These are phyloP conservation scores for Leptodontidium sp. DNA, from an alignment of 2,329 filamentous ascomycete species.

Conservation along the genomic window DNA sequence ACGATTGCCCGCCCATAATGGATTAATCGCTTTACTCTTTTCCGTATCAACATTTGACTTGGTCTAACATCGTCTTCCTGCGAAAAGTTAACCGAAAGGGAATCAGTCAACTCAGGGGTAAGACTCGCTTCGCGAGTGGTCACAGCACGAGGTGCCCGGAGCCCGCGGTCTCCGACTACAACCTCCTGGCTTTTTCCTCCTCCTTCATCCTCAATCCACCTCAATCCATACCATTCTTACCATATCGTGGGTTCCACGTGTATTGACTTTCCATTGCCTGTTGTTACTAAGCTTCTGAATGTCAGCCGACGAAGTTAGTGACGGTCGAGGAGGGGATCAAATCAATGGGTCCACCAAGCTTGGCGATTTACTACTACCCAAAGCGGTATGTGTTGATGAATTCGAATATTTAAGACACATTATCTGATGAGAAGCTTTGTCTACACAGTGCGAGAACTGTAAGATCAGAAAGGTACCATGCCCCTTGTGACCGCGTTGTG, in stretches of 20 bases:
- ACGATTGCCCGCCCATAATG: too few relatives aligned
- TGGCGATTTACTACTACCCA: constrained; percentile 23
- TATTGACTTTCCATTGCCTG: not conserved
- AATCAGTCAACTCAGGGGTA: not conserved
- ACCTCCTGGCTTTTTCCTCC: not conserved
- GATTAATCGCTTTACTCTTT: too few relatives aligned
- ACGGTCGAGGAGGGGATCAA: not conserved
- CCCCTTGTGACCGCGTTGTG: not conserved
- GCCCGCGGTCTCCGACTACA: constrained; percentile 6
- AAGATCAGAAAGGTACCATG: constrained; percentile 26
- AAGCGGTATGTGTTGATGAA: constrained; percentile 22
- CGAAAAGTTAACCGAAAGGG: too few relatives aligned
- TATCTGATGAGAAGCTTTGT: not conserved
- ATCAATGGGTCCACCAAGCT: constrained; percentile 2
- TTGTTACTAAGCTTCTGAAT: not conserved
- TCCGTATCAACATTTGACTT: too few relatives aligned
- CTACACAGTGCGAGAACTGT: constrained; percentile 29
- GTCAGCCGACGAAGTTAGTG: not conserved
- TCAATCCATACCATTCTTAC: not conserved
- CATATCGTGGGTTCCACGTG: constrained; percentile 5
- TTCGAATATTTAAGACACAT: not conserved
- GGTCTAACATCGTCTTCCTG: too few relatives aligned
- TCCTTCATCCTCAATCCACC: not conserved
- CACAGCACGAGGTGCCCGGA: not conserved
- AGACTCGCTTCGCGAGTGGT: not conserved